Evolutionary conservation across 2,329 filamentous ascomycete genomes (phyloP).

Genomic region (Aureobasidium sp.): DNA sequence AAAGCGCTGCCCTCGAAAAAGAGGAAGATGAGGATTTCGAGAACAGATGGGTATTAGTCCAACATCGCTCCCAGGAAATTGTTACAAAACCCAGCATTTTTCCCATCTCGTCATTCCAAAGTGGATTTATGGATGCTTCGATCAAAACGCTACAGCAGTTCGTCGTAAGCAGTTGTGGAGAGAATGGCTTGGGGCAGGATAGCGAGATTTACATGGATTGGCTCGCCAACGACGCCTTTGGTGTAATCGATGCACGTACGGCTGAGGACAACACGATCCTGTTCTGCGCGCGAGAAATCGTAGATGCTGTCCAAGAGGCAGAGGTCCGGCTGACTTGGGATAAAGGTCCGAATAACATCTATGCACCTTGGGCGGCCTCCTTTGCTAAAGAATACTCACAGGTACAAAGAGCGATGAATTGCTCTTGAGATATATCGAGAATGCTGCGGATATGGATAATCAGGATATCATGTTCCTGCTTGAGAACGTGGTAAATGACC

Average conservation of each 20-base stretch:
- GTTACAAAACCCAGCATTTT: neutral
- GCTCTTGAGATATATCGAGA: neutral
- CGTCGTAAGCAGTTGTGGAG: neutral
- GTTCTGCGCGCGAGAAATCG: neutral
- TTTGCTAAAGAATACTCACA: neutral
- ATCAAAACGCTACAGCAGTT: neutral
- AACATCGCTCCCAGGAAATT: neutral
- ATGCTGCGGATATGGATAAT: neutral
- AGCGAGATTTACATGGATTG: neutral
- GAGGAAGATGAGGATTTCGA: neutral
- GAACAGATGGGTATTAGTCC: neutral
- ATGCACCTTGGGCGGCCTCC: accelerated
- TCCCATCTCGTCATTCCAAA: neutral
- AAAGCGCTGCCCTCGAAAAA: neutral
- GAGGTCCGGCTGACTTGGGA: neutral
- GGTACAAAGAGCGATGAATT: neutral
- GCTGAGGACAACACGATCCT: neutral
- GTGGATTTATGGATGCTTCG: neutral
- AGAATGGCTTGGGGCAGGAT: neutral
- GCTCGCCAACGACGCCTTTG: neutral
- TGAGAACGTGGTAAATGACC: neutral
- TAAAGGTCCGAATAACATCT: neutral
- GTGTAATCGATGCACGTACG: neutral
- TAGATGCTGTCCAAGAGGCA: neutral
- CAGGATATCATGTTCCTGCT: neutral